Evolutionary conservation across 176 grass and related monocot species (phyloP), one percentile per base, ranked within the genome.

Genomic region (Phragmites australis): DNA sequence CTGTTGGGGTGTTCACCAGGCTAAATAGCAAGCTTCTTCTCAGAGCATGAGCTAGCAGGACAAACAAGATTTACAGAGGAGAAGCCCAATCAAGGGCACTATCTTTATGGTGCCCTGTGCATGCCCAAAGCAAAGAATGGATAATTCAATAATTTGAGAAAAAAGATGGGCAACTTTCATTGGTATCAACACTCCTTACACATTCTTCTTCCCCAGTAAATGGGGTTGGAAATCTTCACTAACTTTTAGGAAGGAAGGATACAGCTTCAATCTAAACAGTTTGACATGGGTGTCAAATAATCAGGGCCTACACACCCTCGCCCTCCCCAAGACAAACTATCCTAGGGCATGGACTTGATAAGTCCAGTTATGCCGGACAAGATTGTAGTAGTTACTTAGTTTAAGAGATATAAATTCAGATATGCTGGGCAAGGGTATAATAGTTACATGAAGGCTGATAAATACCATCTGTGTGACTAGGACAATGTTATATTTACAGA

Each of bases 381-480:
- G 16, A 60, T 22, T 78, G 61, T 62, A 56, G 11, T 21, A 6
- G 3, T 51, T 65, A n/a, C 55, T 61, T 10, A 74, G 74, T 69
- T 5, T 52, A 87, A 60, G 18, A 29, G 42, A 44, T 80, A 66
- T 15, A 65, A 43, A 25, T 65, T 44, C 41, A 49, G 41, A 74
- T 59, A 67, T 68, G n/a, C 13, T 55, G 25, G 18, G 4, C n/a
- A 50, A 18, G 2, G 14, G 66, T 34, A 37, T 32, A 59, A 56
- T 75, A 63, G 30, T 82, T 70, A 63, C 21, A 69, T 29, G 9
- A 19, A 87, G 34, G 82, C 17, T 18, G 37, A 58, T 58, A 43
- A 41, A 56, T 3, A 42, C 14, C 72, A 57, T 9, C 1, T 25
- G 23, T 46, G 56, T 59, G 26, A 29, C 56, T 59, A 29, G 25